These are phyloP conservation scores for Acmispon strigosus DNA, from an alignment of 306 rosid genomes.

Conservation along the genomic window DNA sequence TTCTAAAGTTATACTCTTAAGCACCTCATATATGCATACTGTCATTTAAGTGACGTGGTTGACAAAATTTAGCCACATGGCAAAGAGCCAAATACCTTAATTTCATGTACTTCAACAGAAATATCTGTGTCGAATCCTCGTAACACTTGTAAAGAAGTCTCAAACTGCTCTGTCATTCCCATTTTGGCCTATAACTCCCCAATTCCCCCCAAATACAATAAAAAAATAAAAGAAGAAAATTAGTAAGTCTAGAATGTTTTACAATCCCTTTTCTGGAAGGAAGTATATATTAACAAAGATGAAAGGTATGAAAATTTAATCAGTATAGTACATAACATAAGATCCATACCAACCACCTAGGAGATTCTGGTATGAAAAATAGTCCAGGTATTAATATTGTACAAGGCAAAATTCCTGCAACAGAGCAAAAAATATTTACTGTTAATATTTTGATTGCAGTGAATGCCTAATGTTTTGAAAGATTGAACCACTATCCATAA, in stretches of 20 bases:
- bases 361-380: constrained; percentile 87
- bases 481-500: neutral
- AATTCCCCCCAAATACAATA: neutral
- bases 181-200: constrained; percentile 61
- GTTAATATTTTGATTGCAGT: neutral
- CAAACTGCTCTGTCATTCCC: constrained; percentile 86
- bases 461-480: constrained; percentile 13
- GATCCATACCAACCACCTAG: constrained; percentile 86
- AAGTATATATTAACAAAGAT: neutral
- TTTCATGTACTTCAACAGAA: constrained; percentile 74
- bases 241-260: neutral
- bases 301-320: constrained; percentile 2
- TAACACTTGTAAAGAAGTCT: constrained; percentile 78
- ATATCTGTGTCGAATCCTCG: constrained; percentile 82
- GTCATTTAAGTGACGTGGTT: neutral
- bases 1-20: neutral
- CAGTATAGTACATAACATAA: neutral
- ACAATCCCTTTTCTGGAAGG: neutral
- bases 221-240: neutral
- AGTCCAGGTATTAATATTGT: constrained; percentile 65
- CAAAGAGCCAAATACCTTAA: constrained; percentile 49
- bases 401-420: constrained; percentile 82
- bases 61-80: neutral
- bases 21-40: constrained; percentile 2
- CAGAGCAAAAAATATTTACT: neutral